A percentile compares a stretch with the other conserved stretches of the same genome.
These are phyloP conservation scores for Trypanosoma melophagium DNA, from an alignment of 208 protist genomes.

Conservation along the genomic window DNA sequence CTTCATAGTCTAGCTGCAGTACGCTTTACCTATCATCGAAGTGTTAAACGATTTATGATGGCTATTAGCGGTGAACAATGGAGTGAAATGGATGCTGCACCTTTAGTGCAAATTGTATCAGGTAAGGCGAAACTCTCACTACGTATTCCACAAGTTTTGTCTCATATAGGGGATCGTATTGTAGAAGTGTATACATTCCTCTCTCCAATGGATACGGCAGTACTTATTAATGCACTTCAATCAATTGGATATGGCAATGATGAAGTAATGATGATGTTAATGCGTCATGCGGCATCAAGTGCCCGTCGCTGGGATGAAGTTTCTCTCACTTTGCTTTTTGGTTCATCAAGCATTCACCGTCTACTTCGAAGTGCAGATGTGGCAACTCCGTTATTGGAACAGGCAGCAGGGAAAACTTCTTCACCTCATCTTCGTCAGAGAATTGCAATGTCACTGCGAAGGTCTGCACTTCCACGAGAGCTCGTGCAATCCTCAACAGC, in stretches of 20 bases:
- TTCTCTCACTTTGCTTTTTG: slow-evolving; percentile 65
- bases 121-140: slow-evolving; percentile 63
- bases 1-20: slow-evolving; percentile 71
- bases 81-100: slow-evolving; percentile 66
- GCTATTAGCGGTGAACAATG: slow-evolving; percentile 78
- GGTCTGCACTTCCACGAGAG: slow-evolving; percentile 61
- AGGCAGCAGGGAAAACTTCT: slow-evolving; percentile 41
- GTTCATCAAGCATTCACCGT: slow-evolving; percentile 62
- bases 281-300: slow-evolving; percentile 45
- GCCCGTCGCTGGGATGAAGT: slow-evolving; percentile 61
- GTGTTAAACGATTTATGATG: slow-evolving; percentile 60
- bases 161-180: slow-evolving; percentile 43
- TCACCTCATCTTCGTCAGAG: slow-evolving; percentile 51
- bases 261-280: slow-evolving; percentile 48
- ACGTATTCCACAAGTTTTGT: slow-evolving; percentile 47
- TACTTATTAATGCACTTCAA: slow-evolving; percentile 66
- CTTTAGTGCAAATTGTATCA: slow-evolving; percentile 65
- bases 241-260: slow-evolving; percentile 57
- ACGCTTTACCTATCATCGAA: slow-evolving; percentile 73
- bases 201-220: slow-evolving; percentile 54
- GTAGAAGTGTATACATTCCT: slow-evolving; percentile 49
- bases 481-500: slow-evolving; percentile 28
- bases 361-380: slow-evolving; percentile 48
- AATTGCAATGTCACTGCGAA: slow-evolving; percentile 48
- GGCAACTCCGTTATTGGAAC: slow-evolving; percentile 63